These are phyloP conservation scores for Daldinia vernicosa DNA, from an alignment of 495 filamentous ascomycete species.

Conservation along the genomic window DNA sequence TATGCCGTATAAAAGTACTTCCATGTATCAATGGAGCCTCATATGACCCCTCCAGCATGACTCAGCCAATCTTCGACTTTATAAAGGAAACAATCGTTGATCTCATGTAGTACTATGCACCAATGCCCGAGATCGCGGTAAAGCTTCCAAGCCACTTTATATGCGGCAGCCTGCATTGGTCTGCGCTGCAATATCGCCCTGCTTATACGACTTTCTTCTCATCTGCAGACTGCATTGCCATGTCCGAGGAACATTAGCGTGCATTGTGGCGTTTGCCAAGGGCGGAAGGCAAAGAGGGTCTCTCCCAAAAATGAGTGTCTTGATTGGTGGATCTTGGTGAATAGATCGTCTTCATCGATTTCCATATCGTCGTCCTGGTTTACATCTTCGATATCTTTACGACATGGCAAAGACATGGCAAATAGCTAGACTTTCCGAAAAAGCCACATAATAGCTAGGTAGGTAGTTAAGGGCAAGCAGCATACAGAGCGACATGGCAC, in stretches of 20 bases:
- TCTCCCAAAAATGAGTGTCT: slow-evolving; percentile 19
- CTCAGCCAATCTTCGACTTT: slow-evolving; percentile 7
- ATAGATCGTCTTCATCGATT: slow-evolving; percentile 11
- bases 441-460: slow-evolving; percentile 53
- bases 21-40: neutral
- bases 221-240: slow-evolving; percentile 57
- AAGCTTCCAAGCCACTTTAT: slow-evolving; percentile 55
- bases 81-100: slow-evolving; percentile 56
- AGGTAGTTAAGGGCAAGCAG: slow-evolving; percentile 51
- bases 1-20: neutral
- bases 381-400: slow-evolving; percentile 40
- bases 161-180: slow-evolving; percentile 49
- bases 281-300: slow-evolving; percentile 24
- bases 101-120: slow-evolving; percentile 60
- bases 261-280: slow-evolving; percentile 8
- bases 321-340: slow-evolving; percentile 23
- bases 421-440: slow-evolving; percentile 63
- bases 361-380: neutral
- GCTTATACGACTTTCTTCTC: slow-evolving; percentile 9
- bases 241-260: slow-evolving; percentile 59
- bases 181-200: slow-evolving; percentile 50
- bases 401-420: slow-evolving; percentile 66
- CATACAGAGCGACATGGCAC: slow-evolving; percentile 58
- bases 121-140: slow-evolving; percentile 50
- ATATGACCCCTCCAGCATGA: neutral